Percentiles rank a stretch among this genome's conserved stretches.
These are phyloP conservation scores for Periconia sp. DNA, from an alignment of 2,329 filamentous ascomycete genomes.

Conservation along the genomic window DNA sequence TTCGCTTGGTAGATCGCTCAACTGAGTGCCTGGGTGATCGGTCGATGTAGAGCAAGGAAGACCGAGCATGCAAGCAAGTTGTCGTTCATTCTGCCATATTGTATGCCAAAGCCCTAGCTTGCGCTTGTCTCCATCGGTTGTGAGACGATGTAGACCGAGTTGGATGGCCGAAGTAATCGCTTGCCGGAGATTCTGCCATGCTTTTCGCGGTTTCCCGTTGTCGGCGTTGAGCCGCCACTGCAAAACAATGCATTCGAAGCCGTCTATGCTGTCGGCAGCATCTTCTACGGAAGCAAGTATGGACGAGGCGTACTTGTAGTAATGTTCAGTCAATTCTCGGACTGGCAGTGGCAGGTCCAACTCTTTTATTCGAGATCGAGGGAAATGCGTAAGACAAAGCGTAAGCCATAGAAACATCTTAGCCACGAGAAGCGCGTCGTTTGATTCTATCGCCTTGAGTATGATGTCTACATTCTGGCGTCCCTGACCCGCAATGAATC, in stretches of 20 bases:
- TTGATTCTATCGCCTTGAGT: neutral
- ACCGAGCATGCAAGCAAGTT: slow-evolving; percentile 5
- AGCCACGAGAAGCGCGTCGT: neutral
- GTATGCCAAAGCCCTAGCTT: neutral
- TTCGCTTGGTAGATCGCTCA: neutral
- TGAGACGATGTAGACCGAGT: neutral
- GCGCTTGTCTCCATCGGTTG: neutral
- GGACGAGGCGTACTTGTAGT: neutral
- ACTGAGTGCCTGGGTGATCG: slow-evolving; percentile 1
- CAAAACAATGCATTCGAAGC: slow-evolving; percentile 1
- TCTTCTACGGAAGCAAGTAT: neutral
- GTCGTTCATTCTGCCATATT: slow-evolving; percentile 5
- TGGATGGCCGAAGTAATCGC: slow-evolving; percentile 3
- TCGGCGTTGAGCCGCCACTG: slow-evolving; percentile 6
- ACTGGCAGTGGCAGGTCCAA: neutral
- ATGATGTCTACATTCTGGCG: neutral
- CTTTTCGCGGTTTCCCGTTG: slow-evolving; percentile 2
- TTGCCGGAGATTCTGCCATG: slow-evolving; percentile 2
- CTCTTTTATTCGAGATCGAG: neutral
- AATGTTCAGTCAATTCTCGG: neutral
- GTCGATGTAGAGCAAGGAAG: slow-evolving; percentile 3
- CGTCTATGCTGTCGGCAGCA: neutral
- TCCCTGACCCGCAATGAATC: neutral
- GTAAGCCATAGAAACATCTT: slow-evolving; percentile 2
- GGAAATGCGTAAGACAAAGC: neutral